Percentiles rank a stretch among this genome's conserved stretches.
Conservation (phyloP, 371 early-diverging fungal species). For the Mortierella sp. region DNA sequence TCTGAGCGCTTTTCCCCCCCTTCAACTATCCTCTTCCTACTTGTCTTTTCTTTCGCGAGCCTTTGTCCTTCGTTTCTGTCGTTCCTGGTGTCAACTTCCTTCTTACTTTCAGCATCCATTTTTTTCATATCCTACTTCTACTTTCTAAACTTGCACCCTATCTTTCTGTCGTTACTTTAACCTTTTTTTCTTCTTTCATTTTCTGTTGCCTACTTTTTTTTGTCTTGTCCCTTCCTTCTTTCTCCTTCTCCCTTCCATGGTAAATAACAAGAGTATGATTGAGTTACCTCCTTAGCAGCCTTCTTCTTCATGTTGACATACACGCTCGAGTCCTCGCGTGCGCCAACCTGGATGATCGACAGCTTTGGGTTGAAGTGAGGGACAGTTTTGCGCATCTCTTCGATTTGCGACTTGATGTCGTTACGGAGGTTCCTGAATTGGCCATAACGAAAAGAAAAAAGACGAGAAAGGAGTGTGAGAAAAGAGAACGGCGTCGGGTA, state of each 20-base stretch:
- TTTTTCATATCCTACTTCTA: neutral
- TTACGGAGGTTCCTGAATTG: constrained; percentile 38
- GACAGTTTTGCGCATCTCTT: constrained; percentile 46
- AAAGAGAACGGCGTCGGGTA: neutral
- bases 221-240: neutral
- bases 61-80: neutral
- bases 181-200: too few relatives aligned
- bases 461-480: neutral
- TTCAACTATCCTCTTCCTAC: too few relatives aligned
- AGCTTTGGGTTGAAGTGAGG: constrained; percentile 85
- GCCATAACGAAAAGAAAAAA: neutral
- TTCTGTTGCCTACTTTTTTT: neutral
- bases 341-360: constrained; percentile 92
- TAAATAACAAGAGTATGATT: neutral
- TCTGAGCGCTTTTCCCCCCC: too few relatives aligned
- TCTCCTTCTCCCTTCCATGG: neutral
- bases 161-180: neutral
- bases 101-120: too few relatives aligned
- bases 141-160: neutral
- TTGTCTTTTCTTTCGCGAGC: neutral
- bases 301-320: constrained; percentile 94
- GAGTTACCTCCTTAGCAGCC: constrained; percentile 85
- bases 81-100: too few relatives aligned
- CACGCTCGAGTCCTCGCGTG: constrained; percentile 89
- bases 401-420: constrained; percentile 56